A percentile compares a stretch with the other conserved stretches of the same genome.
phyloP scores from a whole-genome alignment of 371 early-diverging fungal species.

The Synchytrium microbalum region DNA sequence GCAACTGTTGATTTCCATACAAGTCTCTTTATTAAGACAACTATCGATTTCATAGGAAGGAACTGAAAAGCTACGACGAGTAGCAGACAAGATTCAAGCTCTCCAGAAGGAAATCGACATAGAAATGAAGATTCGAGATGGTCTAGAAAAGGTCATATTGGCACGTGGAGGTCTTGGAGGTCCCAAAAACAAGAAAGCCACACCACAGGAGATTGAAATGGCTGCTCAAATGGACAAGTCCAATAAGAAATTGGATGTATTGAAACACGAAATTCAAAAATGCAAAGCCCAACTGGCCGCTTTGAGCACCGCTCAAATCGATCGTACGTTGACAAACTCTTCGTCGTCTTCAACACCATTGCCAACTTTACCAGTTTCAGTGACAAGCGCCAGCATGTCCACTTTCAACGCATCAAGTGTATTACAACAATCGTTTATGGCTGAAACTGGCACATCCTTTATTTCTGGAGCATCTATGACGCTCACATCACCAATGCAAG shows the following conservation, averaged over 20 bases:
- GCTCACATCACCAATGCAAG: no score
- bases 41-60: conserved; percentile 8
- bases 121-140: conserved; percentile 41
- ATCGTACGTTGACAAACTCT: no score
- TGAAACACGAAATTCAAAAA: conserved; percentile 39
- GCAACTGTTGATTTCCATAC: background rate
- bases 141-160: conserved; percentile 25
- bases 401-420: no score
- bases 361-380: background rate
- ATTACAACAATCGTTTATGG: background rate
- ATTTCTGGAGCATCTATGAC: background rate
- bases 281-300: conserved; percentile 30
- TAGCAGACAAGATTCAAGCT: conserved; percentile 33
- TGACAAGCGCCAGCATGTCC: no score
- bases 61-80: conserved; percentile 25
- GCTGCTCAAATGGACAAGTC: conserved; percentile 28
- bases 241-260: conserved; percentile 29
- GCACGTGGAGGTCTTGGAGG: conserved; percentile 18
- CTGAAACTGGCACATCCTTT: no score
- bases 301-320: conserved; percentile 7
- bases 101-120: conserved; percentile 40
- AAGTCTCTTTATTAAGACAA: conserved; percentile 2
- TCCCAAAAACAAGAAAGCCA: conserved; percentile 15
- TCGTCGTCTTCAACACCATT: background rate
- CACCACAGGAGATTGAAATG: conserved; percentile 23